Evolutionary conservation across 2,329 filamentous ascomycete genomes (phyloP).

Genomic region (Venturia carpophila): DNA sequence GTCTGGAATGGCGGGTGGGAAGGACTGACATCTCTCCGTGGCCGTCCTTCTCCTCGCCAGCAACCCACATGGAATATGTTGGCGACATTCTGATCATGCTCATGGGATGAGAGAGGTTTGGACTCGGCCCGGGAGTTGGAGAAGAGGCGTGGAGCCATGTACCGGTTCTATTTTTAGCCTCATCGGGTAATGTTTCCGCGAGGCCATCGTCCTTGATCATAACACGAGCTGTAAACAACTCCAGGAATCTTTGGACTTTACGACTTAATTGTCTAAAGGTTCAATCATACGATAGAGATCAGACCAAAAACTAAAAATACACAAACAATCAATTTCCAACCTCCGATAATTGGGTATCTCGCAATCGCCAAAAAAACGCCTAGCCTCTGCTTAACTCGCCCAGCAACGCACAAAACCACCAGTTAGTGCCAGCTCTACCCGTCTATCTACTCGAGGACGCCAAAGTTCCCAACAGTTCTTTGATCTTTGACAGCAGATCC

Average conservation of each 20-base stretch:
- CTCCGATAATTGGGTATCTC: background rate
- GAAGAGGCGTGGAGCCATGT: background rate
- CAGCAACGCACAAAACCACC: background rate
- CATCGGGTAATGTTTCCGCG: background rate
- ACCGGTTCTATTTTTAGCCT: background rate
- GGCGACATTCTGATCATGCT: constrained; percentile 19
- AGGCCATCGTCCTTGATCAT: background rate
- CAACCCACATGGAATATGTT: constrained; percentile 34
- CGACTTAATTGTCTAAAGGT: no score
- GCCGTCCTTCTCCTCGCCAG: constrained; percentile 35
- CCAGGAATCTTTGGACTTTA: no score
- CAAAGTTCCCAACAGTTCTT: constrained; percentile 14
- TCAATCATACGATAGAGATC: no score
- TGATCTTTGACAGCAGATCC: constrained; percentile 28
- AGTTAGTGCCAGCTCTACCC: background rate
- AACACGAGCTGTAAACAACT: no score
- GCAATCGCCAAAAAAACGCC: background rate
- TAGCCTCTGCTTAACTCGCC: background rate
- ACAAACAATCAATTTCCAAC: background rate
- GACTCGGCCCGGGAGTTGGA: no score
- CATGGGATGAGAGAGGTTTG: background rate
- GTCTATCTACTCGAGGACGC: background rate
- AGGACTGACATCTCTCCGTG: constrained; percentile 40
- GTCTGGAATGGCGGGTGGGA: constrained; percentile 20
- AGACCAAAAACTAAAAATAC: background rate